phyloP scores from a whole-genome alignment of 495 filamentous ascomycete genomes.

The Annulohypoxylon maeteangense region DNA sequence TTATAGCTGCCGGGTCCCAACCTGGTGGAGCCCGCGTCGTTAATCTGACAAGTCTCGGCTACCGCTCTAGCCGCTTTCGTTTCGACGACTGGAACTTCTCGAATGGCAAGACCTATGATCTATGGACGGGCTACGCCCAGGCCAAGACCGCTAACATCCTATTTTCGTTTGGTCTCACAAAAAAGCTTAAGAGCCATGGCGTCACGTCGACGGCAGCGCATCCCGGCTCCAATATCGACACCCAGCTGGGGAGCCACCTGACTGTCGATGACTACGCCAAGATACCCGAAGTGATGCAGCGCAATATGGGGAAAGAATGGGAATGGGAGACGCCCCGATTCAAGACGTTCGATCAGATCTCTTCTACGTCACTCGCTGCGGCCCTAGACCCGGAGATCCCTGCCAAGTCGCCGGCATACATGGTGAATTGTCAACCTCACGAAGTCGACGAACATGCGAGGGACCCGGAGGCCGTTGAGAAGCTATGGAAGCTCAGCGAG shows the following conservation, averaged over 20 bases:
- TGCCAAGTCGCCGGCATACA: conserved; percentile 30
- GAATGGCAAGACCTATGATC: conserved; percentile 55
- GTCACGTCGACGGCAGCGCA: conserved; percentile 51
- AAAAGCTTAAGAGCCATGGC: conserved; percentile 45
- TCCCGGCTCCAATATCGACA: conserved; percentile 48
- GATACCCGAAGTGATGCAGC: conserved; percentile 17
- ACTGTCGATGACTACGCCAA: conserved; percentile 19
- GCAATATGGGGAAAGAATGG: conserved; percentile 26
- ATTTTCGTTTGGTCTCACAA: conserved; percentile 53
- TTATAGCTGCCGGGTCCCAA: conserved; percentile 22
- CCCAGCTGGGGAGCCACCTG: conserved; percentile 14
- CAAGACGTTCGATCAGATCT: conserved; percentile 29
- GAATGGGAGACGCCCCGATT: conserved; percentile 17
- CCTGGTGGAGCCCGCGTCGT: conserved; percentile 48
- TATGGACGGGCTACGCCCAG: conserved; percentile 56
- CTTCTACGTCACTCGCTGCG: conserved; percentile 34
- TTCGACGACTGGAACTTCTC: conserved; percentile 50
- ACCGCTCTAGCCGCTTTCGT: conserved; percentile 43
- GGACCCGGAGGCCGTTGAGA: conserved; percentile 53
- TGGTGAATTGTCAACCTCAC: conserved; percentile 29
- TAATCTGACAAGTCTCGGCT: conserved; percentile 51
- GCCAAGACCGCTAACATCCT: conserved; percentile 63
- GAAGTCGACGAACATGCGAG: conserved; percentile 40
- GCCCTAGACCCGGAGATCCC: conserved; percentile 37
- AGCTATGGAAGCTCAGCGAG: conserved; percentile 61